phyloP scores from a whole-genome alignment of 768 basidiomycete genomes.

The Termitomyces eurrhizus region DNA sequence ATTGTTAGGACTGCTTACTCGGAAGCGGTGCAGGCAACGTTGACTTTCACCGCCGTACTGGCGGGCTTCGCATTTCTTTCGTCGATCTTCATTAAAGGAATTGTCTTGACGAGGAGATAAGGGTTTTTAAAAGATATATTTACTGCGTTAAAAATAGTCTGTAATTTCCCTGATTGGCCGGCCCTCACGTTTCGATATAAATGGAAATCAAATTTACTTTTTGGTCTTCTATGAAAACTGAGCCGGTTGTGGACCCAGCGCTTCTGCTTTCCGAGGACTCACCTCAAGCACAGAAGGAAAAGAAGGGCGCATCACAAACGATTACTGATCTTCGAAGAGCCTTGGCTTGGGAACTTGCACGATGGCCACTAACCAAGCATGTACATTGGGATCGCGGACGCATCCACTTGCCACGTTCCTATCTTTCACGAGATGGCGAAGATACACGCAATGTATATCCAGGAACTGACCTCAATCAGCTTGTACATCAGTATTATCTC shows the following conservation, averaged over 20 bases:
- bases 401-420: constrained; percentile 37
- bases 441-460: constrained; percentile 27
- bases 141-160: neutral
- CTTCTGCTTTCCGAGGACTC: constrained; percentile 17
- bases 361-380: constrained; percentile 35
- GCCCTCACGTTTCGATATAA: neutral
- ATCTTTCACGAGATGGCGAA: constrained; percentile 30
- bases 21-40: constrained; percentile 42
- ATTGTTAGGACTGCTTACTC: constrained; percentile 40
- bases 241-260: constrained; percentile 12
- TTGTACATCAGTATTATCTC: constrained; percentile 26
- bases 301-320: constrained; percentile 24
- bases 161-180: neutral
- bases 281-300: constrained; percentile 18
- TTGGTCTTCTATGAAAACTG: constrained; percentile 7
- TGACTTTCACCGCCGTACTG: constrained; percentile 44
- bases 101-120: constrained; percentile 24
- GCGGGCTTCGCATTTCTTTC: constrained; percentile 38
- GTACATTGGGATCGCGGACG: constrained; percentile 24
- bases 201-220: constrained; percentile 3
- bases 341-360: constrained; percentile 34
- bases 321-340: constrained; percentile 28
- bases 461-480: constrained; percentile 34
- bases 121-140: neutral
- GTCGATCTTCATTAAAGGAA: constrained; percentile 52